Base-by-base conservation (phyloP, 176 grass and related monocot species). In the Bonia amplexicaulis region DNA sequence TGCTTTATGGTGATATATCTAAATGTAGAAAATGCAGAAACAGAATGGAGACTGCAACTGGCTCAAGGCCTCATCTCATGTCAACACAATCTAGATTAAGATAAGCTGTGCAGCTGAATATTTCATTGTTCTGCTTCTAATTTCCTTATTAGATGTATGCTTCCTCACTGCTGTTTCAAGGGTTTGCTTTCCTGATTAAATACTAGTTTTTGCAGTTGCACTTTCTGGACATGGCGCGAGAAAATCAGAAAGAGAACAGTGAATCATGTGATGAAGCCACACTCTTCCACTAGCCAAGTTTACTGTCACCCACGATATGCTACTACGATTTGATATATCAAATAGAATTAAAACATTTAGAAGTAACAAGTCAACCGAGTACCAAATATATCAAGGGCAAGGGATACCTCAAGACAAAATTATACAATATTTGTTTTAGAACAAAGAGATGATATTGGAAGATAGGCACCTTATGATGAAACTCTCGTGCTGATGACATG, bases 401-500 rank as follows among this genome's bases (percentile, higher is more conserved):
- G 2, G 42, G 27, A 20, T 42, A 62, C 61, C n/a, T 62, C n/a
- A 29, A 52, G 3, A 33, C 12, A 44, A 0, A 60, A 17, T 6
- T 65, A 67, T 27, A 22, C 20, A 20, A 62, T 45, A 54, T 55
- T 31, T 57, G 3, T 66, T 47, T 52, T 58, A 42, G 9, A 78
- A 44, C 33, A 81, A 89, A 77, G 2, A 69, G 42, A 35, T 57
- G 19, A 70, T 27, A 78, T 12, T 69, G 12, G 39, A 81, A 66
- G 31, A 40, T 27, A 58, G 16, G 57, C 57, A 98, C 96, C 96
- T 95, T 51, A 49, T 90, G 48, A 61, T 92, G 91, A 81, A 78
- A 79, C 68, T 93, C 90, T 67, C 74, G 85, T 26, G 82, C 88
- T 69, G 82, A 65, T 89, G 77, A 92, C 73, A 92, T 87, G 20